A percentile compares a stretch with the other conserved stretches of the same genome.
phyloP scores from a whole-genome alignment of 768 basidiomycete species.

The Kwoniella sp. region DNA sequence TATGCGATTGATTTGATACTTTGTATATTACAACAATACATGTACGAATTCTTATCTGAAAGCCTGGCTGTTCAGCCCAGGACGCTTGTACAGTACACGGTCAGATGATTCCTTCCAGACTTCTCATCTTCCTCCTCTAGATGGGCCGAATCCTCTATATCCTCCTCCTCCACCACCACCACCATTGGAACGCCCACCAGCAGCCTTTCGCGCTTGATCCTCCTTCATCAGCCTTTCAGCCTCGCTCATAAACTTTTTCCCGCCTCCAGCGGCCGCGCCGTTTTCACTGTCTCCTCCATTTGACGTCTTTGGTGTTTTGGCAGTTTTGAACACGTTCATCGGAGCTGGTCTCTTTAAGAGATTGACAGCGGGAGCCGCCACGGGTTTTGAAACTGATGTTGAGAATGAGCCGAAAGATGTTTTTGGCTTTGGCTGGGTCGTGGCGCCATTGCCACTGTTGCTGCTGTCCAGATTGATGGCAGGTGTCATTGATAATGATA shows the following conservation, averaged over 20 bases:
- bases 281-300: neutral
- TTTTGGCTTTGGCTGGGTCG: neutral
- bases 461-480: neutral
- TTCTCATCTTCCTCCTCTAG: constrained; percentile 21
- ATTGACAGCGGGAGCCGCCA: constrained; percentile 24
- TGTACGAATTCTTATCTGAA: no score
- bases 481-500: neutral
- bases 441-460: neutral
- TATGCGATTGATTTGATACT: no score
- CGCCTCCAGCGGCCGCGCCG: constrained; percentile 13
- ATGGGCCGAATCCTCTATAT: constrained; percentile 45
- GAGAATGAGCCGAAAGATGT: constrained; percentile 25
- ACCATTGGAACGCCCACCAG: constrained; percentile 24
- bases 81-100: no score
- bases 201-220: constrained; percentile 80
- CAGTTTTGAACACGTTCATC: constrained; percentile 62
- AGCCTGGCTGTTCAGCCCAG: no score
- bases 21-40: no score
- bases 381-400: constrained; percentile 19
- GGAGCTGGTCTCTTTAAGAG: constrained; percentile 51
- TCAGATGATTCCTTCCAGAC: no score
- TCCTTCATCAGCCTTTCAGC: constrained; percentile 84
- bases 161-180: constrained; percentile 23
- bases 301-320: constrained; percentile 46
- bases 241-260: constrained; percentile 72